Conservation (phyloP, 208 protist genomes). For the Trypanosoma lewisi region DNA sequence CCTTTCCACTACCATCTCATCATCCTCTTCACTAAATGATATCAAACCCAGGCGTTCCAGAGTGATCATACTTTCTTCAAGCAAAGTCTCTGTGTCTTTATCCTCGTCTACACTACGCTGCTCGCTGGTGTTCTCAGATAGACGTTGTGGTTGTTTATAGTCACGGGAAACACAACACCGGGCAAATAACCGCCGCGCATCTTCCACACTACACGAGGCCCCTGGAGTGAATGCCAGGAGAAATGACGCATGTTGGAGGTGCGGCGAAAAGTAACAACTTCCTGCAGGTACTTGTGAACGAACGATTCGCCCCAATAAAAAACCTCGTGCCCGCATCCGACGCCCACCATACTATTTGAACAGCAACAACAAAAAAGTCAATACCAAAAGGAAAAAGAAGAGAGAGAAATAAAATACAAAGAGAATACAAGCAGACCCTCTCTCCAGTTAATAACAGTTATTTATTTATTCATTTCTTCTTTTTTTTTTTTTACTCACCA, state of each 20-base stretch:
- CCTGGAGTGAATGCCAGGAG: slow-evolving; percentile 1
- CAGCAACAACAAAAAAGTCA: slow-evolving; percentile 16
- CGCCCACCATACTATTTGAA: not conserved
- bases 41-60: slow-evolving; percentile 17
- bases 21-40: not conserved
- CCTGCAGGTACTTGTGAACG: not conserved
- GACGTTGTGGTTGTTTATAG: no score
- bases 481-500: no score
- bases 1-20: not conserved
- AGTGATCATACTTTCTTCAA: slow-evolving; percentile 16
- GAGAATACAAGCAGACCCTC: no score
- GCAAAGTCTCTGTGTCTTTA: not conserved
- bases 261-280: not conserved
- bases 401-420: not conserved
- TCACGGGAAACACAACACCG: not conserved
- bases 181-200: slow-evolving; percentile 19
- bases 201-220: slow-evolving; percentile 4
- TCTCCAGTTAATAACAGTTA: not conserved
- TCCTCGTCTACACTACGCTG: not conserved
- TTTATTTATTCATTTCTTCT: not conserved
- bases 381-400: not conserved
- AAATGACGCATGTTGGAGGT: slow-evolving; percentile 15
- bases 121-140: not conserved
- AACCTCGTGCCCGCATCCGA: not conserved
- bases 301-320: slow-evolving; percentile 3